A percentile compares a stretch with the other conserved stretches of the same genome.
Conservation (phyloP, 2,329 filamentous ascomycete genomes). For the Dactylella cylindrospora region DNA sequence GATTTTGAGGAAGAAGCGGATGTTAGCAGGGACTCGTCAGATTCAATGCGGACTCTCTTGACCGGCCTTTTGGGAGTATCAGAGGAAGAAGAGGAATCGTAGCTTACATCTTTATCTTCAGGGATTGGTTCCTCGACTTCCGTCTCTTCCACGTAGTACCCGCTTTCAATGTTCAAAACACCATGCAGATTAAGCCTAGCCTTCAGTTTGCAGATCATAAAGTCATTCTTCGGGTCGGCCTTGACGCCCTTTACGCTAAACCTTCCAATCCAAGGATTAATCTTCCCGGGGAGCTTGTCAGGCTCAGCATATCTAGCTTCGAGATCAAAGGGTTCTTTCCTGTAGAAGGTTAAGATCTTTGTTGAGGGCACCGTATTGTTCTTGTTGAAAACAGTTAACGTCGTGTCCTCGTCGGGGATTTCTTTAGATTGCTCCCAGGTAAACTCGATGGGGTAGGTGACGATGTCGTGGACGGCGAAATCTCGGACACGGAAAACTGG, state of each 20-base stretch:
- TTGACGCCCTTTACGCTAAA: constrained; percentile 99
- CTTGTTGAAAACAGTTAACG: constrained; percentile 93
- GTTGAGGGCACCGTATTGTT: constrained; percentile 96
- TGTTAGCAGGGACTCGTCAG: constrained; percentile 47
- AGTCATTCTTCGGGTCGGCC: constrained; percentile 88
- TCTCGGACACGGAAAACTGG: constrained; percentile 98
- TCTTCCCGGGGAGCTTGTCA: constrained; percentile 81
- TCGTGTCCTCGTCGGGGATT: constrained; percentile 97
- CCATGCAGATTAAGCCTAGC: constrained; percentile 95
- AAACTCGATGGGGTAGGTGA: constrained; percentile 98
- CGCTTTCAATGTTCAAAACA: constrained; percentile 91
- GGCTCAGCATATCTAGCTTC: constrained; percentile 92
- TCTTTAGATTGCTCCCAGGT: constrained; percentile 98
- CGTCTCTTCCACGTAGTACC: constrained; percentile 96
- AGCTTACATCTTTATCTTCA: constrained; percentile 62
- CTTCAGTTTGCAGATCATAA: constrained; percentile 99
- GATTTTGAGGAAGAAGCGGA: constrained; percentile 2
- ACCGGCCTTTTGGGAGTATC: constrained; percentile 31
- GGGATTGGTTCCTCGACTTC: constrained; percentile 93
- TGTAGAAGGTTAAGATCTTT: constrained; percentile 99
- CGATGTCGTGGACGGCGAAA: constrained; percentile 95
- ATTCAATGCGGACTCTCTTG: constrained; percentile 47
- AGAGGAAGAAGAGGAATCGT: constrained; percentile 47
- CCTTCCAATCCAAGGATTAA: constrained; percentile 90
- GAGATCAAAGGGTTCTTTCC: constrained; percentile 94